Base-by-base conservation (phyloP, 352 stramenopile species). In the Thalassiosira oceanica region DNA sequence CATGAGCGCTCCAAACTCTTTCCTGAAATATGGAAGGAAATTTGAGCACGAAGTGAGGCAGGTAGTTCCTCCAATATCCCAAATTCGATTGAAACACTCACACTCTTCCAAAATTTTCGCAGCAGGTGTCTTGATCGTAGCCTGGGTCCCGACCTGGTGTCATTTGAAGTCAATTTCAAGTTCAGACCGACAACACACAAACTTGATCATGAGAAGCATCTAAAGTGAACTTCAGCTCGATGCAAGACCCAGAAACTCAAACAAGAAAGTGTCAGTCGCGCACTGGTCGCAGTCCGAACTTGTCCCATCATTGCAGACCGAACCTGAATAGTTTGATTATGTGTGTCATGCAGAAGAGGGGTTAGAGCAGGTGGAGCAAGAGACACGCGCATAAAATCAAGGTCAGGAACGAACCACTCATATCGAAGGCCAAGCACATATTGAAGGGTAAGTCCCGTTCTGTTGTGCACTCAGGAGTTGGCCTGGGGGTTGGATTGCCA, bases 391-490 rank as follows among this genome's bases (percentile, higher is more conserved):
- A n/a, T n/a, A n/a, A n/a, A n/a, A n/a, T n/a, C n/a, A n/a, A n/a
- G n/a, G n/a, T n/a, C n/a, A n/a, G n/a, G n/a, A n/a, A n/a, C n/a
- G n/a, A n/a, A 45, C 65, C 65, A 43, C 42, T 61, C 56, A 76
- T 70, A 23, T 76, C 65, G 27, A 76, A 35, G 16, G 65, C 65
- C 28, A 76, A 33, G 36, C 65, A 76, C 21, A 76, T 6, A 23
- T 76, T 76, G 29, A 70, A 55, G n/a, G n/a, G n/a, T n/a, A n/a
- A 46, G 48, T 64, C 49, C 28, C 18, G 43, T 33, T 52, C 43
- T 5, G 11, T 33, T 18, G 18, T 21, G 43, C 43, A 52, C 5
- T 10, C 35, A 13, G 6, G 6, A 6, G 43, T 35, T 5, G 43
- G 43, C 7, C 7, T 33, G 4, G 43, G 43, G 4, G 43, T 33